A percentile compares a stretch with the other conserved stretches of the same genome.
These are phyloP conservation scores for Ogataea nitratoaversa DNA, from an alignment of 805 yeast genomes.

Conservation along the genomic window DNA sequence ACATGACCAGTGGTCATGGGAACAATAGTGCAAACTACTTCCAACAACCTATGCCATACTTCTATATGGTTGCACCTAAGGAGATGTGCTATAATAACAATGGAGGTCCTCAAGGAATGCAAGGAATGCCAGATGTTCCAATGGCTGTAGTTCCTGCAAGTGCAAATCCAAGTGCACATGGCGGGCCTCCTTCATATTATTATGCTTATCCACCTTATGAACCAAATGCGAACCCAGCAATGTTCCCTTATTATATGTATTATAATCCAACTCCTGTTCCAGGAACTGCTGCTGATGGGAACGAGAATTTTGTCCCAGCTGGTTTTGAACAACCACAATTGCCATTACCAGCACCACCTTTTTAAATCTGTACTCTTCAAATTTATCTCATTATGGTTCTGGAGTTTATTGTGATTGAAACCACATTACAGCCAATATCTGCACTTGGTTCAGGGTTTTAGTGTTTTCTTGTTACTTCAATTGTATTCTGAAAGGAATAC, in stretches of 20 bases:
- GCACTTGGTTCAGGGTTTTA: too few relatives aligned
- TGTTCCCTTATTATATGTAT: conserved; percentile 31
- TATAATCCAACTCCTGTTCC: conserved; percentile 25
- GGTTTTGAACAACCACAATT: conserved; percentile 11
- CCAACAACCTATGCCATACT: conserved; percentile 22
- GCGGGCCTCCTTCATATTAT: conserved; percentile 22
- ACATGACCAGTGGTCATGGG: conserved; percentile 1
- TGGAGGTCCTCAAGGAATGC: conserved; percentile 11
- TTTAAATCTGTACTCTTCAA: too few relatives aligned
- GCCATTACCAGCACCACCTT: background rate
- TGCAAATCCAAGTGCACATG: conserved; percentile 11
- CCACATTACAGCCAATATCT: too few relatives aligned
- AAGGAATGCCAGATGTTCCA: conserved; percentile 9
- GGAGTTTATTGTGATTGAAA: too few relatives aligned
- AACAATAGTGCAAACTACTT: conserved; percentile 15
- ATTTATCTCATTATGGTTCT: too few relatives aligned
- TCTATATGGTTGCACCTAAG: conserved; percentile 27
- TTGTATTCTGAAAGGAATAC: too few relatives aligned
- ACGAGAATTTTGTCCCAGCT: conserved; percentile 12
- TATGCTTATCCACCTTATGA: conserved; percentile 27
- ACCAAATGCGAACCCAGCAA: conserved; percentile 20
- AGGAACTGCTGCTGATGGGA: conserved; percentile 16
- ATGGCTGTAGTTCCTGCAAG: conserved; percentile 11
- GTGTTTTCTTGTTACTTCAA: too few relatives aligned
- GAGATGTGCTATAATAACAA: conserved; percentile 19